These are phyloP conservation scores for Trifolium pratense DNA, from an alignment of 306 rosid genomes.

Conservation along the genomic window DNA sequence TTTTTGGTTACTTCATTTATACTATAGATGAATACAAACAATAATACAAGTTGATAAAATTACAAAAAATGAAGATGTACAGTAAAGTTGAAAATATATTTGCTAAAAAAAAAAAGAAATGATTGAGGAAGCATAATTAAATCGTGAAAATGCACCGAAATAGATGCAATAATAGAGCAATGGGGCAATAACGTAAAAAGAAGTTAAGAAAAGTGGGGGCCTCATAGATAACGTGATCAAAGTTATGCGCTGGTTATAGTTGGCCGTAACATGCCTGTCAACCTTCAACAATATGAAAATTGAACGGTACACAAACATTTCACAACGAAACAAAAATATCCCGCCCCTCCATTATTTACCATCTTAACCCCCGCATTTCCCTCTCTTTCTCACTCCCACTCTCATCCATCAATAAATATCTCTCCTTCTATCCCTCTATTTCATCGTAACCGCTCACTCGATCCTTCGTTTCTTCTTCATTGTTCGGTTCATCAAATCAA, in stretches of 20 bases:
- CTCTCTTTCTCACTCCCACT: conserved; percentile 18
- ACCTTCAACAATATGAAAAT: conserved; percentile 28
- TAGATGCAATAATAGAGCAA: conserved; percentile 5
- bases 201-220: conserved; percentile 41
- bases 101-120: background rate
- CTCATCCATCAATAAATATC: background rate
- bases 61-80: too few species aligned
- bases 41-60: too few species aligned
- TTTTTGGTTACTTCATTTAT: too few species aligned
- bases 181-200: conserved; percentile 36
- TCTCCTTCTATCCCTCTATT: conserved; percentile 33
- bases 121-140: background rate
- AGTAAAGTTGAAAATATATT: too few species aligned
- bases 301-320: conserved; percentile 42
- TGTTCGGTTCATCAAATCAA: background rate
- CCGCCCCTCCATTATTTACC: conserved; percentile 65
- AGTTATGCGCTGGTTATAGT: conserved; percentile 43
- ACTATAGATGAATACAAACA: too few species aligned
- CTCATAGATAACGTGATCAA: conserved; percentile 41
- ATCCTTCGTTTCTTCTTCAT: conserved; percentile 4
- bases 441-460: background rate
- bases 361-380: conserved; percentile 52
- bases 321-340: conserved; percentile 53
- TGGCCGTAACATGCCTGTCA: conserved; percentile 51
- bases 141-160: conserved; percentile 20